Conservation (phyloP, 345 rosid genomes). For the Clausena lansium region DNA sequence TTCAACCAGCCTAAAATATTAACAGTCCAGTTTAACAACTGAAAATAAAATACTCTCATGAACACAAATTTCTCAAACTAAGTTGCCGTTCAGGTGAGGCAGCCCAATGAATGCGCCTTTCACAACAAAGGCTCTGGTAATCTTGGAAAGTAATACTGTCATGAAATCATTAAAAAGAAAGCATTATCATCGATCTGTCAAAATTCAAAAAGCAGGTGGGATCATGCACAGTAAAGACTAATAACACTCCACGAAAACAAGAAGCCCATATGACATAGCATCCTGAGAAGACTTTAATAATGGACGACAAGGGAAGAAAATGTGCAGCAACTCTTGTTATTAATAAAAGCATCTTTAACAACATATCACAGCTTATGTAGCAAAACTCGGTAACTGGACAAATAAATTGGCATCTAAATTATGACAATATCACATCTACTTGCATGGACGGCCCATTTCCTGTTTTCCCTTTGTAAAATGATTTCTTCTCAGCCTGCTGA, state of each 20-base stretch:
- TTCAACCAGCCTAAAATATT: background rate
- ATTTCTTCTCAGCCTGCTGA: background rate
- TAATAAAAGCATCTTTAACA: background rate
- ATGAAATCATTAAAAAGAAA: background rate
- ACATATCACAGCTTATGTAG: background rate
- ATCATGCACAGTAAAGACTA: background rate
- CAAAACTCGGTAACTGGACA: background rate
- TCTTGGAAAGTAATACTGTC: background rate
- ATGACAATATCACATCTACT: background rate
- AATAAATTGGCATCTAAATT: background rate
- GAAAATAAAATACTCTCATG: background rate
- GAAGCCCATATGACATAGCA: background rate
- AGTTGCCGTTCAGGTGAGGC: background rate
- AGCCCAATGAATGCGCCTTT: too few species aligned
- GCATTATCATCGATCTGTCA: background rate
- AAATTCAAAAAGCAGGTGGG: too few species aligned
- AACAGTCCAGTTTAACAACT: background rate
- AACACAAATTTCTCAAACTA: too few species aligned
- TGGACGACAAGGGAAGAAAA: background rate
- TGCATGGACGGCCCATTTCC: background rate
- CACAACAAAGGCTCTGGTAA: background rate
- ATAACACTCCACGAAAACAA: background rate
- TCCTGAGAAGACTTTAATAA: background rate
- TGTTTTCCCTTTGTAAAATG: background rate
- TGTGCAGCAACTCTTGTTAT: background rate